Evolutionary conservation across 176 grass and related monocot genomes (phyloP).

Genomic region (Musa beccarii): DNA sequence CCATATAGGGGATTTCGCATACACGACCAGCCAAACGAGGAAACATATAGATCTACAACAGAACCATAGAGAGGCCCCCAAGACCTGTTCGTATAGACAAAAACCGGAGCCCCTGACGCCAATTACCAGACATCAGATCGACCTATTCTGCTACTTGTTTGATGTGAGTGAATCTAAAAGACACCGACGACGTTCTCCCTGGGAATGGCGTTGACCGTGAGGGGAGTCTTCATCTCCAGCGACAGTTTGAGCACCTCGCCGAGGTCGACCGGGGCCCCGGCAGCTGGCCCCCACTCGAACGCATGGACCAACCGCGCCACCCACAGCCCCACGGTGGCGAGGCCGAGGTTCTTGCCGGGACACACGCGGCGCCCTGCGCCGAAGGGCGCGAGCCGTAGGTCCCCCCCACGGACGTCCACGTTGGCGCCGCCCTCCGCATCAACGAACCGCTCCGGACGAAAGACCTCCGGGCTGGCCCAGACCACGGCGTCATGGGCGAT

Average conservation of each 20-base stretch:
- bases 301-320: slow-evolving; percentile 44
- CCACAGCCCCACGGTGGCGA: slow-evolving; percentile 59
- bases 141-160: too few species aligned
- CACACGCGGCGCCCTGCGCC: slow-evolving; percentile 72
- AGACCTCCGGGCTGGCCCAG: slow-evolving; percentile 37
- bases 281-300: slow-evolving; percentile 44
- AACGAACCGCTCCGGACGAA: slow-evolving; percentile 46
- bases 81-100: not conserved
- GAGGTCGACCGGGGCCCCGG: slow-evolving; percentile 29
- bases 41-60: too few species aligned
- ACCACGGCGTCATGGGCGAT: slow-evolving; percentile 58
- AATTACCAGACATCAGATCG: too few species aligned
- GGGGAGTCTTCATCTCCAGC: slow-evolving; percentile 65
- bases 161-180: too few species aligned
- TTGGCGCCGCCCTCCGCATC: slow-evolving; percentile 40
- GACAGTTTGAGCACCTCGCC: slow-evolving; percentile 83
- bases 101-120: not conserved
- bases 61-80: too few species aligned
- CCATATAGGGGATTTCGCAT: too few species aligned
- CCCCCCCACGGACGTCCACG: slow-evolving; percentile 71
- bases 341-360: slow-evolving; percentile 73
- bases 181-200: not conserved
- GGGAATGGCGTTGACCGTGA: slow-evolving; percentile 34
- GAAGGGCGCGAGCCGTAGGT: slow-evolving; percentile 67
- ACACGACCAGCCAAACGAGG: too few species aligned